Evolutionary conservation across 768 basidiomycete species (phyloP), one percentile per base, ranked within the genome.

Genomic region (Rhizopogon roseolus): DNA sequence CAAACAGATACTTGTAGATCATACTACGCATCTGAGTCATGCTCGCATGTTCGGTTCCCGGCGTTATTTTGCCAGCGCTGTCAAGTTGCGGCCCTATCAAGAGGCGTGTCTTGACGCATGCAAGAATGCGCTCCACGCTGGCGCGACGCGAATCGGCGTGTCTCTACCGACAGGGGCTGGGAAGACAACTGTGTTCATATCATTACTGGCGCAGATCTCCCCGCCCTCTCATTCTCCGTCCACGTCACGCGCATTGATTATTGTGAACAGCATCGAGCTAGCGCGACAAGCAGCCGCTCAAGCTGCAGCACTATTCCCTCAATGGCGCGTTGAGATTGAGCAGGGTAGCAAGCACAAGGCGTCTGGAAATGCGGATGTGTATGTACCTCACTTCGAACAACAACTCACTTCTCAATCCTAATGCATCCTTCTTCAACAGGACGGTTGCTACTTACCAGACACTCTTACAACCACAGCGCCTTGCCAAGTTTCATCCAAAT

Each of bases 401-500:
- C 28, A 13, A 6, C 34, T 40, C 10, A n/a, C 43, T 17, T 16
- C 28, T 22, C 19, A n/a, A 34, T 25, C 52, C 53, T 32, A 52
- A 22, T 13, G 28, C 39, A 10, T 54, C 19, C 39, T 6, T 22
- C 44, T 27, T 29, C 37, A 42, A 9, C 50, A 92, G 90, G 22
- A 94, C 93, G 0, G 81, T 95, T 41, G 92, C 91, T 4, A 95
- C 93, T 4, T 93, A 90, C 63, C 93, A 97, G 67, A 96, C 90
- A 0, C 73, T 95, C 10, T 74, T 84, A 34, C 85, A 80, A 53
- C 67, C 76, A 5, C 71, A 79, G 8, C 78, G 91, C 17, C 64
- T 93, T 52, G 74, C 74, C 6, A 96, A 95, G 65, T 96, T 95
- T 65, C 75, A 85, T 62, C 86, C 88, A 3, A 62, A 67, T 9